These are phyloP conservation scores for Eimeria praecox DNA, from an alignment of 169 alveolate genomes.

Conservation along the genomic window DNA sequence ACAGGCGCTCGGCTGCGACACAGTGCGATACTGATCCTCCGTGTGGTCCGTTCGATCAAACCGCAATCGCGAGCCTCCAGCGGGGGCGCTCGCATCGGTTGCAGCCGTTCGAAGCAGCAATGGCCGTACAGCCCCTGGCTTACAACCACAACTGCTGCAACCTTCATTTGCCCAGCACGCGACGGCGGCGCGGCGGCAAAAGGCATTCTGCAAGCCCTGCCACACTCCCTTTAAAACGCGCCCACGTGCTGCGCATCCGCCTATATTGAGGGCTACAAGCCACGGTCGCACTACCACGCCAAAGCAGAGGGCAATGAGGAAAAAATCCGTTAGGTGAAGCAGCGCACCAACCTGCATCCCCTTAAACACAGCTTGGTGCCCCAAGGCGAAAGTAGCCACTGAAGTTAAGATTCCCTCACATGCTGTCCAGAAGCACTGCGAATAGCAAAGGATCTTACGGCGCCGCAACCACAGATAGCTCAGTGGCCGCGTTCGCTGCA, in stretches of 20 bases:
- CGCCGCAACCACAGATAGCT: slow-evolving; percentile 65
- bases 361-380: neutral
- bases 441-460: slow-evolving; percentile 50
- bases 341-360: slow-evolving; percentile 59
- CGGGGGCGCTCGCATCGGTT: neutral
- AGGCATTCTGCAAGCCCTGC: neutral
- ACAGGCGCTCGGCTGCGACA: slow-evolving; percentile 14
- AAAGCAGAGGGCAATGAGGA: slow-evolving; percentile 51
- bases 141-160: neutral
- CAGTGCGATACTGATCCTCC: neutral
- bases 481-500: slow-evolving; percentile 47
- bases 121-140: slow-evolving; percentile 9
- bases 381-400: slow-evolving; percentile 2
- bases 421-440: slow-evolving; percentile 50
- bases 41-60: neutral
- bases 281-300: slow-evolving; percentile 62
- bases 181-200: neutral
- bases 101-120: slow-evolving; percentile 11
- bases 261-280: slow-evolving; percentile 59
- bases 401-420: slow-evolving; percentile 44
- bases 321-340: slow-evolving; percentile 42
- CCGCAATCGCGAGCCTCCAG: neutral
- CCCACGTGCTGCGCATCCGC: slow-evolving; percentile 44
- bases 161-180: neutral
- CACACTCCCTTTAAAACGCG: neutral